Evolutionary conservation across 805 yeast genomes (phyloP).

Genomic region (Saccharomycopsis oosterbeekiorum): DNA sequence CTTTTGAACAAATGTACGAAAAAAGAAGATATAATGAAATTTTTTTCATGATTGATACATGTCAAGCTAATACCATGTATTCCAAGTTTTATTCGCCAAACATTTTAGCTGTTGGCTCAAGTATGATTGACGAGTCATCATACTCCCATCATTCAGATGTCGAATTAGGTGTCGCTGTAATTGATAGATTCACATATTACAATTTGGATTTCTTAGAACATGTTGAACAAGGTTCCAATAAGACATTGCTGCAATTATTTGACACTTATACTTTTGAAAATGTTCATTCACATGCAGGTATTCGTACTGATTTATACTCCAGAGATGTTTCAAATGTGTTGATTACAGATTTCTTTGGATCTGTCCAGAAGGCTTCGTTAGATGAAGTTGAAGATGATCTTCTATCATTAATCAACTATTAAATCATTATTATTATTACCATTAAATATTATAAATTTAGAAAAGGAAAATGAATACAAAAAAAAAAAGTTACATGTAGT

Average conservation of each 20-base stretch:
- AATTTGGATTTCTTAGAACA: slow-evolving; percentile 81
- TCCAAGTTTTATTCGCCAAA: slow-evolving; percentile 88
- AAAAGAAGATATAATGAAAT: slow-evolving; percentile 92
- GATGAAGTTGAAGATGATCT: slow-evolving; percentile 47
- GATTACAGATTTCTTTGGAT: slow-evolving; percentile 91
- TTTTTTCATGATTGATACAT: slow-evolving; percentile 95
- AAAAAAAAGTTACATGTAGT: neutral
- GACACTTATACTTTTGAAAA: slow-evolving; percentile 75
- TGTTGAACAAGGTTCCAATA: slow-evolving; percentile 63
- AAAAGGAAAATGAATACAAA: neutral
- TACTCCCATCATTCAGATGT: slow-evolving; percentile 94
- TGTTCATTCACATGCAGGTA: slow-evolving; percentile 91
- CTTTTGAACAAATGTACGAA: slow-evolving; percentile 94
- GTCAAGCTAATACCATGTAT: slow-evolving; percentile 98
- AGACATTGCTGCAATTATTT: slow-evolving; percentile 75
- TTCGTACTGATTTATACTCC: slow-evolving; percentile 66
- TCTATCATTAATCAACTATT: slow-evolving; percentile 24
- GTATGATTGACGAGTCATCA: slow-evolving; percentile 77
- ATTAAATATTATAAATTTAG: neutral
- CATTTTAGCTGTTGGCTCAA: slow-evolving; percentile 85
- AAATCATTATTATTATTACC: neutral
- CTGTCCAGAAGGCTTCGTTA: slow-evolving; percentile 69
- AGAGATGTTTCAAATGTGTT: slow-evolving; percentile 59
- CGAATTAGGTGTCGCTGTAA: slow-evolving; percentile 95
- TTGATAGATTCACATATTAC: slow-evolving; percentile 90